Evolutionary conservation across 108 stramenopile genomes (phyloP).

Genomic region (Heterococcus sp.): DNA sequence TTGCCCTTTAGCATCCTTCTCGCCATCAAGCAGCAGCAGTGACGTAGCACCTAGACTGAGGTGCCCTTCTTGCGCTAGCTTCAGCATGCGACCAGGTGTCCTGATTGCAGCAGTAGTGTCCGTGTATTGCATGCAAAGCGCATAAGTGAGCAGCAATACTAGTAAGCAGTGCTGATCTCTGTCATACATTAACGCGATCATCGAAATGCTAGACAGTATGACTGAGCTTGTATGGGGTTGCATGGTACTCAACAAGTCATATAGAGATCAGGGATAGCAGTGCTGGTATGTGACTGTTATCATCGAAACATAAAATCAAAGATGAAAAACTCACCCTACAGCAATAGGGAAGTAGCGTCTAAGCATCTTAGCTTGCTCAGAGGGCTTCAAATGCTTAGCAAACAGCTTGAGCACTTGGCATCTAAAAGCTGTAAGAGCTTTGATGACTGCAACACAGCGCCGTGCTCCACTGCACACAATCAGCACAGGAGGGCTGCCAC

Average conservation of each 20-base stretch:
- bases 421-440: slow-evolving; percentile 28
- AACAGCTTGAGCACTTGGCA: slow-evolving; percentile 53
- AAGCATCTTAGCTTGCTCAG: slow-evolving; percentile 51
- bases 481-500: slow-evolving; percentile 29
- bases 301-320: no score
- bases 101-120: background rate
- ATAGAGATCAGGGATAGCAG: background rate
- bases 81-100: slow-evolving; percentile 38
- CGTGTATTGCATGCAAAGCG: background rate
- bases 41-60: slow-evolving; percentile 5
- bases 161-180: background rate
- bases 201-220: background rate
- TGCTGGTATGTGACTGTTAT: background rate
- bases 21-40: slow-evolving; percentile 25
- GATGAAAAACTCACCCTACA: slow-evolving; percentile 19
- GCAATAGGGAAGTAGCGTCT: slow-evolving; percentile 48
- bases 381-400: slow-evolving; percentile 48
- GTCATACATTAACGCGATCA: background rate
- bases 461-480: slow-evolving; percentile 44
- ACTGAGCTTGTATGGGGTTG: background rate
- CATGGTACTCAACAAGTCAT: background rate
- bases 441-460: slow-evolving; percentile 41
- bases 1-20: slow-evolving; percentile 22
- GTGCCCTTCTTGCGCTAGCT: slow-evolving; percentile 14
- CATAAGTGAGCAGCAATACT: background rate